Evolutionary conservation across 768 basidiomycete species (phyloP).

Genomic region (Panus rudis): DNA sequence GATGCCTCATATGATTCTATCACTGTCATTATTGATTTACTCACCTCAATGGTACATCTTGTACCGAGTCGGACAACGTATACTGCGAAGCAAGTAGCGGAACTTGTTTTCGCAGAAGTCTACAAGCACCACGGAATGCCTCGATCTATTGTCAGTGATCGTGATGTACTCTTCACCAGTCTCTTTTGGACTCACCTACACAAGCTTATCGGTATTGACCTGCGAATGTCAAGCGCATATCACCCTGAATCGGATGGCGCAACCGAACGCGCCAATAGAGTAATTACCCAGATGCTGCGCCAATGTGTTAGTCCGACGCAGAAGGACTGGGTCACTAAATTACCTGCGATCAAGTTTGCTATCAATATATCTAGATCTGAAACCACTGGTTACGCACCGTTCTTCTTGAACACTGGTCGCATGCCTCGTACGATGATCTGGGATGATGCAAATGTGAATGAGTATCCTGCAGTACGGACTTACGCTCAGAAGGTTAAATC

Average conservation of each 20-base stretch:
- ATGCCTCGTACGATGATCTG: slow-evolving; percentile 9
- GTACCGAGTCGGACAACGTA: slow-evolving; percentile 9
- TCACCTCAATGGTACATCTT: slow-evolving; percentile 17
- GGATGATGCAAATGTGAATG: background rate
- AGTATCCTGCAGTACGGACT: slow-evolving; percentile 15
- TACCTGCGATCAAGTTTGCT: slow-evolving; percentile 32
- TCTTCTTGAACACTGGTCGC: slow-evolving; percentile 20
- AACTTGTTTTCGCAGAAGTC: slow-evolving; percentile 12
- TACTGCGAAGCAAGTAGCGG: slow-evolving; percentile 14
- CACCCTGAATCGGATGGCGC: slow-evolving; percentile 28
- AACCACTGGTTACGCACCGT: slow-evolving; percentile 29
- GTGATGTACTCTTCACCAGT: slow-evolving; percentile 28
- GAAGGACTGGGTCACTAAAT: slow-evolving; percentile 23
- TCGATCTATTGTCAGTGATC: slow-evolving; percentile 20
- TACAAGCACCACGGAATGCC: slow-evolving; percentile 19
- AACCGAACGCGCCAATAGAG: slow-evolving; percentile 11
- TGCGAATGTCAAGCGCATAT: slow-evolving; percentile 23
- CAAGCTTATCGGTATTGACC: slow-evolving; percentile 13
- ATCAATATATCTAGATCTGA: slow-evolving; percentile 26
- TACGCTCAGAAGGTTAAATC: slow-evolving; percentile 17
- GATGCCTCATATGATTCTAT: slow-evolving; percentile 19
- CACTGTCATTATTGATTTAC: slow-evolving; percentile 18
- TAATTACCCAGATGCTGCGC: slow-evolving; percentile 11
- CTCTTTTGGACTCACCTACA: slow-evolving; percentile 26
- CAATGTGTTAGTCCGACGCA: slow-evolving; percentile 9